Evolutionary conservation across 495 filamentous ascomycete species (phyloP), one percentile per base, ranked within the genome.

Genomic region (Hyaloscypha bicolor): DNA sequence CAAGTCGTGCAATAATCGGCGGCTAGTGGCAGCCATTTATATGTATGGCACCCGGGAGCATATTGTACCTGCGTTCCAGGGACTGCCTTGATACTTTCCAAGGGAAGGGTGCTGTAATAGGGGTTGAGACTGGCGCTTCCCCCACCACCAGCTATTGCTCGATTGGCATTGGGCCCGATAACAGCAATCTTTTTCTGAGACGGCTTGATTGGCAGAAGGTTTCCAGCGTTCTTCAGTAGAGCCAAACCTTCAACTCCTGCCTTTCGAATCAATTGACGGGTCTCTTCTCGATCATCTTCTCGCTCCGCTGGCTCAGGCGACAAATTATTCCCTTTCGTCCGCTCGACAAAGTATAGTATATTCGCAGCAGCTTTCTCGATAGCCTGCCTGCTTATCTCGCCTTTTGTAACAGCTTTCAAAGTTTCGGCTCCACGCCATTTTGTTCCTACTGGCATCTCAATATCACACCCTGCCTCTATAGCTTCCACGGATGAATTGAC

Each of bases 101-200:
- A 79, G 6, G 85, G 85, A 9, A 85, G 73, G 0, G 85, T 87
- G 22, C 84, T 88, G 75, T 95, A 94, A 75, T 96, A 94, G 4
- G 92, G 88, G 67, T 88, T 88, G 33, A 96, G 77, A 57, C 87
- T 89, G 1, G 93, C 91, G 68, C 90, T 93, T 9, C 93, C 92
- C 65, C 93, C 93, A 51, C 93, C 92, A 60, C 90, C 88, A 60
- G 90, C 90, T 42, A 91, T 88, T 0, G 92, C 90, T 58, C 89
- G 78, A 69, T 91, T 91, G 37, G 90, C 87, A 74, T 96, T 96
- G 9, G 93, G 93, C 0, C 93, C 92, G 64, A 97, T 95, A 35
- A 95, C 83, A 9, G 91, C 87, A 55, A 94, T 82, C 70, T 79
- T 84, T 56, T 82, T 81, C 37, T 85, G 83, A 16, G 83, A 81